Conservation (phyloP, 768 basidiomycete genomes). For the Trametes elegans region DNA sequence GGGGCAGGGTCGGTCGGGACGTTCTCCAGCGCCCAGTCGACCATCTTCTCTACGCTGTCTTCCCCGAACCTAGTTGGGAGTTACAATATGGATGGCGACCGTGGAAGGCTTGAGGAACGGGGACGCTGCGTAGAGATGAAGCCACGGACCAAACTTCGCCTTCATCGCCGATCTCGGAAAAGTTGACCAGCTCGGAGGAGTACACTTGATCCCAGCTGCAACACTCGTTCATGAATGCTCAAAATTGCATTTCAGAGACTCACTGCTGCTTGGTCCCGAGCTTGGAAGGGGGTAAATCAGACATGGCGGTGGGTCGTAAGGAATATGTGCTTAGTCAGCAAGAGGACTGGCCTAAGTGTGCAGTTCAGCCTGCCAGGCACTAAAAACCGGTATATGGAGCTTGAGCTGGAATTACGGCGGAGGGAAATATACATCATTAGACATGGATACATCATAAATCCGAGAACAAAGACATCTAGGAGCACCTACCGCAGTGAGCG, state of each 20-base stretch:
- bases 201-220: conserved; percentile 79
- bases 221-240: background rate
- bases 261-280: conserved; percentile 82
- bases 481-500: background rate
- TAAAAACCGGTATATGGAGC: background rate
- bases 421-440: conserved; percentile 20
- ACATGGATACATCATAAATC: conserved; percentile 20
- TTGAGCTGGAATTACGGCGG: conserved; percentile 19
- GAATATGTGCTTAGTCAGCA: conserved; percentile 29
- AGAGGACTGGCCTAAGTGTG: background rate
- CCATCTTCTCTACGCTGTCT: conserved; percentile 76
- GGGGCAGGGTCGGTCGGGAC: conserved; percentile 44
- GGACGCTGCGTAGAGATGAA: background rate
- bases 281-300: conserved; percentile 63
- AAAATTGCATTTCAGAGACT: conserved; percentile 26
- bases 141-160: conserved; percentile 80
- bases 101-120: background rate
- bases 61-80: conserved; percentile 66
- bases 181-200: conserved; percentile 65
- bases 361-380: too few species aligned
- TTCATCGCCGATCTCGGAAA: conserved; percentile 76
- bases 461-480: conserved; percentile 1
- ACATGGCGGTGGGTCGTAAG: conserved; percentile 19
- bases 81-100: background rate
- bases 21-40: conserved; percentile 62